Conservation (phyloP, 2,329 filamentous ascomycete genomes). For the Sclerotinia minor region DNA sequence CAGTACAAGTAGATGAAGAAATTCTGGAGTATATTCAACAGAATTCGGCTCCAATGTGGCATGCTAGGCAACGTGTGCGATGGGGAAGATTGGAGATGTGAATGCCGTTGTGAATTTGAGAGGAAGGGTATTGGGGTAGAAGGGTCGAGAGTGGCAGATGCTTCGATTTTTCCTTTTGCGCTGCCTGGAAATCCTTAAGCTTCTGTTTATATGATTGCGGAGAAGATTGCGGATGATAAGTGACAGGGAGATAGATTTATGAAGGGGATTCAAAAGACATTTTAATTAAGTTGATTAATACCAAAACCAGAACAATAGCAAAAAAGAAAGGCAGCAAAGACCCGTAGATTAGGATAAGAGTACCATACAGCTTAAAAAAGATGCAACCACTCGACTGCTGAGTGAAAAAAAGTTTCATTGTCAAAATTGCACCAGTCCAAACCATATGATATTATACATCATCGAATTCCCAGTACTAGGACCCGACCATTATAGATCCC, state of each 20-base stretch:
- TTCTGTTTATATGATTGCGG: constrained; percentile 25
- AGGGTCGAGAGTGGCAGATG: constrained; percentile 18
- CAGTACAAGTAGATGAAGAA: constrained; percentile 14
- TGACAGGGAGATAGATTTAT: background rate
- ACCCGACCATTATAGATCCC: constrained; percentile 15
- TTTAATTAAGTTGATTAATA: background rate
- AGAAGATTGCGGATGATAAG: constrained; percentile 23
- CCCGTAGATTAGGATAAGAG: background rate
- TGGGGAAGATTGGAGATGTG: constrained; percentile 8
- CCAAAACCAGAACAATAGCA: background rate
- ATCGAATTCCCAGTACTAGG: constrained; percentile 6
- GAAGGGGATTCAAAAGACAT: too few species aligned
- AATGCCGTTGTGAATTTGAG: constrained; percentile 20
- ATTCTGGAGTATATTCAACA: constrained; percentile 8
- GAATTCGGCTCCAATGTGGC: constrained; percentile 7
- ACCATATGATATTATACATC: constrained; percentile 19
- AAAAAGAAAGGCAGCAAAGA: background rate
- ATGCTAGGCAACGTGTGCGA: constrained; percentile 21
- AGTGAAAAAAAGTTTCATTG: constrained; percentile 18
- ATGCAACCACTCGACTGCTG: constrained; percentile 21
- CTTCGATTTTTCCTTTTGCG: constrained; percentile 23
- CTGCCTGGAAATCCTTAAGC: constrained; percentile 22
- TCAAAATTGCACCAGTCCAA: constrained; percentile 21
- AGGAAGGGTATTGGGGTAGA: constrained; percentile 16
- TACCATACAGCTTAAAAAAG: background rate